A percentile compares a stretch with the other conserved stretches of the same genome.
phyloP scores from a whole-genome alignment of 75 land plant species.

The Pseudotsuga menziesii region DNA sequence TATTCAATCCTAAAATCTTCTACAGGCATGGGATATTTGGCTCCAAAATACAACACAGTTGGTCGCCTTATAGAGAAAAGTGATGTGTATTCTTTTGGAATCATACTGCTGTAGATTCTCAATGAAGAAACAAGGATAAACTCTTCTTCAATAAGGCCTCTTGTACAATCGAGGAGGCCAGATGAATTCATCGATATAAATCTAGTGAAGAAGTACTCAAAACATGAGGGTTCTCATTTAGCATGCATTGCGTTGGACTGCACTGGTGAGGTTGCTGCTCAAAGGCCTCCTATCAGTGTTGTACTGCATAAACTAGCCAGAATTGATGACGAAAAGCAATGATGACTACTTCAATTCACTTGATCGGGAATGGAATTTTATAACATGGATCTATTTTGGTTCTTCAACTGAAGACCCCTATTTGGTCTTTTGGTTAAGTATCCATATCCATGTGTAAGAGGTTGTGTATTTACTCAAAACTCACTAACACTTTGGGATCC shows the following conservation, averaged over 20 bases:
- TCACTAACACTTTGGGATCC: too few species aligned
- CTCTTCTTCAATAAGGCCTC: conserved; percentile 19
- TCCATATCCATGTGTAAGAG: too few species aligned
- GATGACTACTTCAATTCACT: too few species aligned
- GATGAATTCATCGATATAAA: conserved; percentile 61
- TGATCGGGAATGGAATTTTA: too few species aligned
- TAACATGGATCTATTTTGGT: too few species aligned
- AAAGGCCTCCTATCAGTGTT: conserved; percentile 62
- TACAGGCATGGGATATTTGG: conserved; percentile 80
- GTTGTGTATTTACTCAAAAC: too few species aligned
- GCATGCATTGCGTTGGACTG: conserved; percentile 56
- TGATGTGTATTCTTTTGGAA: conserved; percentile 86
- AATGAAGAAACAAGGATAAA: conserved; percentile 42
- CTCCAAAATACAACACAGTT: conserved; percentile 71
- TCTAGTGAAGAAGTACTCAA: conserved; percentile 49
- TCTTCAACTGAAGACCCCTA: too few species aligned
- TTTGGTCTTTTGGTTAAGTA: too few species aligned
- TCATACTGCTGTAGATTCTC: conserved; percentile 67
- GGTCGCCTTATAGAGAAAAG: conserved; percentile 69
- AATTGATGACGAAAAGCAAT: neutral
- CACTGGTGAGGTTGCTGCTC: conserved; percentile 46
- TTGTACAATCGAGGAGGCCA: conserved; percentile 37
- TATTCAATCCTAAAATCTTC: conserved; percentile 71
- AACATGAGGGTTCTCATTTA: conserved; percentile 50
- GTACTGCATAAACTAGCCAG: conserved; percentile 40